These are phyloP conservation scores for Teratosphaeria nubilosa DNA, from an alignment of 2,329 filamentous ascomycete genomes.

Conservation along the genomic window DNA sequence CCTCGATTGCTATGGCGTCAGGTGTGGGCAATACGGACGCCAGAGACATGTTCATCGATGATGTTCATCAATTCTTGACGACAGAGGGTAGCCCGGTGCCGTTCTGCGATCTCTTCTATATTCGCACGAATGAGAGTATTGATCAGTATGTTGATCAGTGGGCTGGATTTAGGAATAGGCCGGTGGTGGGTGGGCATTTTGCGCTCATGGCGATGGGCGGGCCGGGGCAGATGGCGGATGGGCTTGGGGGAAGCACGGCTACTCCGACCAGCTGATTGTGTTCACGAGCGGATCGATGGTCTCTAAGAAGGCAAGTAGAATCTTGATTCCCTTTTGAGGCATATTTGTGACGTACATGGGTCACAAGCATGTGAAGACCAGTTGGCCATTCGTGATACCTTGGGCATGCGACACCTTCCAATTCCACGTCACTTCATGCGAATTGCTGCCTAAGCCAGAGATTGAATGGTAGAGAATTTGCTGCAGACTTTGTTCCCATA, in stretches of 20 bases:
- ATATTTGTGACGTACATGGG: background rate
- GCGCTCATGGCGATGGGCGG: constrained; percentile 29
- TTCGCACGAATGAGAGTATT: constrained; percentile 20
- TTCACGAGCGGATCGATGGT: background rate
- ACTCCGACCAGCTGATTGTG: background rate
- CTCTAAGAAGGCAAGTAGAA: background rate
- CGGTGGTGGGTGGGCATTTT: constrained; percentile 36
- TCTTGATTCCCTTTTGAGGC: background rate
- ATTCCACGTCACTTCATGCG: background rate
- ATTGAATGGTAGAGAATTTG: too few species aligned
- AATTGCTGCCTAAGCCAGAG: background rate
- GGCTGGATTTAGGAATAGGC: constrained; percentile 23
- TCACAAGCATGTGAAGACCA: background rate
- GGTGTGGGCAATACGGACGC: constrained; percentile 30
- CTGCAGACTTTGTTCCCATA: too few species aligned
- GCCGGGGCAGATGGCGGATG: constrained; percentile 1
- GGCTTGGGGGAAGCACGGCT: background rate
- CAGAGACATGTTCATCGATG: constrained; percentile 35
- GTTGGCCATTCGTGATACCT: background rate
- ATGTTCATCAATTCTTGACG: constrained; percentile 34
- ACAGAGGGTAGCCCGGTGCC: constrained; percentile 35
- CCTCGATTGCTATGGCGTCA: constrained; percentile 23
- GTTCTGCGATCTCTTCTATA: constrained; percentile 34
- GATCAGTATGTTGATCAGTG: constrained; percentile 15
- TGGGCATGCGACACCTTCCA: background rate